phyloP scores from a whole-genome alignment of 306 rosid genomes.

The Abrus precatorius region DNA sequence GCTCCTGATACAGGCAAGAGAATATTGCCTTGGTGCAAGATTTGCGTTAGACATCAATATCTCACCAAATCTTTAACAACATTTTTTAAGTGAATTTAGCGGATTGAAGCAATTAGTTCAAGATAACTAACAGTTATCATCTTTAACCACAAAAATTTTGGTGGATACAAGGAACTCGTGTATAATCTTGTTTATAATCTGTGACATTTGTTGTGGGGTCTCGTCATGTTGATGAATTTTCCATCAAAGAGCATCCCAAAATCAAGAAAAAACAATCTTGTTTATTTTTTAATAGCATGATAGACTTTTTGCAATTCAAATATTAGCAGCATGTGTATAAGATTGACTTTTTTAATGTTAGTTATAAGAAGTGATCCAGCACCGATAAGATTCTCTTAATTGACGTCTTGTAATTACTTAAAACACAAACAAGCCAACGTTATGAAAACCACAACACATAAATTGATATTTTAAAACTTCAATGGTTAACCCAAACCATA shows the following conservation, averaged over 20 bases:
- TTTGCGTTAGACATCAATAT: background rate
- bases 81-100: background rate
- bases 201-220: background rate
- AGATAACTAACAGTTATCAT: background rate
- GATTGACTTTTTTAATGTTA: slow-evolving; percentile 35
- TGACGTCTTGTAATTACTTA: slow-evolving; percentile 41
- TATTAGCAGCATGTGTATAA: slow-evolving; percentile 8
- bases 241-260: background rate
- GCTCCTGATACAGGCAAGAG: background rate
- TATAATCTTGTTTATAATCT: background rate
- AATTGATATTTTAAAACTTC: background rate
- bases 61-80: background rate
- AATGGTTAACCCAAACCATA: slow-evolving; percentile 48
- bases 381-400: slow-evolving; percentile 49
- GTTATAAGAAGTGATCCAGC: slow-evolving; percentile 43
- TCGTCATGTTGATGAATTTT: background rate
- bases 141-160: background rate
- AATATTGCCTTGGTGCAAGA: background rate
- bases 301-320: slow-evolving; percentile 36
- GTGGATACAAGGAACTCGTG: background rate
- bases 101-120: background rate
- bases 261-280: slow-evolving; percentile 3
- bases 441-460: slow-evolving; percentile 6
- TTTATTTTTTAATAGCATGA: background rate
- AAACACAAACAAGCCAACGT: slow-evolving; percentile 47